These are phyloP conservation scores for Candida rishiriensis DNA, from an alignment of 805 yeast species.

Conservation along the genomic window DNA sequence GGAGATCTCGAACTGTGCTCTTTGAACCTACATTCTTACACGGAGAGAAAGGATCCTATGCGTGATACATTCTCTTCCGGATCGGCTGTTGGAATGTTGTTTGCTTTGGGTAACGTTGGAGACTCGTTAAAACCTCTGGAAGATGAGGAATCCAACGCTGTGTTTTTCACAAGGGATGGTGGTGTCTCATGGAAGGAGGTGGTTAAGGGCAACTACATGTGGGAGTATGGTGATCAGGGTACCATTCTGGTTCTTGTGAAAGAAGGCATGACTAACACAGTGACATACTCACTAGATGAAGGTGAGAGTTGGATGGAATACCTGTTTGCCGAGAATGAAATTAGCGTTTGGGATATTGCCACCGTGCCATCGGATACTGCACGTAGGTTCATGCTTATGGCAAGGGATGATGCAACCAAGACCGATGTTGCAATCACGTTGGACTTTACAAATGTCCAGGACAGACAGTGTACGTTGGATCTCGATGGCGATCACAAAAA, in stretches of 20 bases:
- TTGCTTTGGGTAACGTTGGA: slow-evolving; percentile 95
- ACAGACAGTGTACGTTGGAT: slow-evolving; percentile 53
- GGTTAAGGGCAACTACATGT: slow-evolving; percentile 67
- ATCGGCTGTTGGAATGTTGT: slow-evolving; percentile 82
- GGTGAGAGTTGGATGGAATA: slow-evolving; percentile 73
- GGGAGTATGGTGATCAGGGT: slow-evolving; percentile 98
- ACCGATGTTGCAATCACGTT: slow-evolving; percentile 38
- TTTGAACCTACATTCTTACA: slow-evolving; percentile 82
- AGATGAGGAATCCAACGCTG: slow-evolving; percentile 42
- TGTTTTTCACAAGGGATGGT: slow-evolving; percentile 84
- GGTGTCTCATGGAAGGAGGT: slow-evolving; percentile 87
- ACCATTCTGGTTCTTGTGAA: slow-evolving; percentile 73
- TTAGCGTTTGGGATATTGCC: slow-evolving; percentile 65
- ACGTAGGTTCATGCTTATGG: slow-evolving; percentile 66
- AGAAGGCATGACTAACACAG: slow-evolving; percentile 48
- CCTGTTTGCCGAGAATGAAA: slow-evolving; percentile 53
- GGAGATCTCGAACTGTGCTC: slow-evolving; percentile 58
- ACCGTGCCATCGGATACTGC: slow-evolving; percentile 94
- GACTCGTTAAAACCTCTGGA: slow-evolving; percentile 39
- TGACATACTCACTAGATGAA: slow-evolving; percentile 70
- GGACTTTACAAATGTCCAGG: slow-evolving; percentile 51
- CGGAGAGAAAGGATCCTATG: slow-evolving; percentile 69
- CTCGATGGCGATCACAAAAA: slow-evolving; percentile 30
- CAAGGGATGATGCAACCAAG: slow-evolving; percentile 34
- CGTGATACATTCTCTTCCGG: slow-evolving; percentile 86